A percentile compares a stretch with the other conserved stretches of the same genome.
Conservation (phyloP, 495 filamentous ascomycete genomes). For the Bathelium albidoporum region DNA sequence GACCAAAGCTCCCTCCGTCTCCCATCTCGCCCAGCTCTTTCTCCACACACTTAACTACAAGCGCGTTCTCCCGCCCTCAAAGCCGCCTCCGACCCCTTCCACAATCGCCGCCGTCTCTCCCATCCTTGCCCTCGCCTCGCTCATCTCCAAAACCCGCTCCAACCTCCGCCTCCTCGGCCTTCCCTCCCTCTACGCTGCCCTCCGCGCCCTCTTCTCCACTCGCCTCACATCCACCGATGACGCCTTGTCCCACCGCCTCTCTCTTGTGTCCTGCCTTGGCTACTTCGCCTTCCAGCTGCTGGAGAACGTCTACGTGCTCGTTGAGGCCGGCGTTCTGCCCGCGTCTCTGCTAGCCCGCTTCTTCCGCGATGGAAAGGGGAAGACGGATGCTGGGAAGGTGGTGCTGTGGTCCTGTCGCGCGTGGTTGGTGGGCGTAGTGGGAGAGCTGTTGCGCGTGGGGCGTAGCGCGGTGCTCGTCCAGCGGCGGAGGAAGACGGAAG, state of each 20-base stretch:
- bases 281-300: slow-evolving; percentile 30
- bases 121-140: slow-evolving; percentile 19
- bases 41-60: slow-evolving; percentile 13
- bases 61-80: background rate
- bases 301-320: slow-evolving; percentile 27
- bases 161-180: slow-evolving; percentile 31
- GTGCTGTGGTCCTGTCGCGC: slow-evolving; percentile 22
- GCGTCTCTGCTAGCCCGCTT: slow-evolving; percentile 15
- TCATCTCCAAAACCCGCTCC: slow-evolving; percentile 26
- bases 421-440: slow-evolving; percentile 27
- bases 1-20: slow-evolving; percentile 16
- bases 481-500: slow-evolving; percentile 19
- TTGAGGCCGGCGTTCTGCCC: slow-evolving; percentile 17
- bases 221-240: slow-evolving; percentile 23
- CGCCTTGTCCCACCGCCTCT: slow-evolving; percentile 24
- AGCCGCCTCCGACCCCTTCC: slow-evolving; percentile 13
- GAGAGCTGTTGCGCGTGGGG: slow-evolving; percentile 24
- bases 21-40: slow-evolving; percentile 18
- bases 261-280: slow-evolving; percentile 21
- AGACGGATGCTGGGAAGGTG: slow-evolving; percentile 13
- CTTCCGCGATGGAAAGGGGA: slow-evolving; percentile 13
- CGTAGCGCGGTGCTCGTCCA: slow-evolving; percentile 25
- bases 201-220: slow-evolving; percentile 23
- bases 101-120: slow-evolving; percentile 12
- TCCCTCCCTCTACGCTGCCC: slow-evolving; percentile 28